Percentiles rank a stretch among this genome's conserved stretches.
These are phyloP conservation scores for Clitoria ternatea DNA, from an alignment of 306 rosid species.

Conservation along the genomic window DNA sequence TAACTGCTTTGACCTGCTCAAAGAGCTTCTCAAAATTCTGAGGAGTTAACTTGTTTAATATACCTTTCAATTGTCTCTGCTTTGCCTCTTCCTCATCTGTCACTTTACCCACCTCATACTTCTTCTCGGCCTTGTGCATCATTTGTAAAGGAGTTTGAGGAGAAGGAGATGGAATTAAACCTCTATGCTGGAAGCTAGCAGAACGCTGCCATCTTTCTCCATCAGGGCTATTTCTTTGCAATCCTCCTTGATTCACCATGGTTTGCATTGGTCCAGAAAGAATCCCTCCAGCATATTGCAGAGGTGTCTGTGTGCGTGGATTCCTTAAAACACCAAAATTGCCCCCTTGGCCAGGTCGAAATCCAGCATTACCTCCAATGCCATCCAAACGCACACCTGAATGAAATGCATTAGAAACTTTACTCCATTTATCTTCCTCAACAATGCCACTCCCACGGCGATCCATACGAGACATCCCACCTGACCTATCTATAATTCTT, in stretches of 20 bases:
- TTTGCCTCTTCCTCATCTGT: constrained; percentile 74
- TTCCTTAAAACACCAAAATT: constrained; percentile 71
- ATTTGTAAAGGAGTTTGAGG: constrained; percentile 51
- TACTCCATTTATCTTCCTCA: constrained; percentile 80
- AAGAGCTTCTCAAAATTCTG: constrained; percentile 92
- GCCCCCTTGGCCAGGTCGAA: constrained; percentile 57
- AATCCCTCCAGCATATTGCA: constrained; percentile 60
- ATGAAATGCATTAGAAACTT: constrained; percentile 31
- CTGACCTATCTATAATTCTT: constrained; percentile 52
- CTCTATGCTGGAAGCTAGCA: constrained; percentile 62
- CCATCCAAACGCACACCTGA: constrained; percentile 50
- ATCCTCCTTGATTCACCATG: constrained; percentile 60
- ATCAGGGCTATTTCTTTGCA: constrained; percentile 68
- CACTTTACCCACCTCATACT: constrained; percentile 89
- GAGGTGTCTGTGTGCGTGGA: constrained; percentile 50
- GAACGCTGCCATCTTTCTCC: constrained; percentile 85
- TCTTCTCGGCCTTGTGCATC: constrained; percentile 93
- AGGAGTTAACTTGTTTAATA: constrained; percentile 87
- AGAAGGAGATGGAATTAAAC: constrained; percentile 78
- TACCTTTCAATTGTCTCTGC: constrained; percentile 87
- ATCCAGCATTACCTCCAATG: constrained; percentile 51
- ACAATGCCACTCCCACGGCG: constrained; percentile 65
- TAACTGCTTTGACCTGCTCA: constrained; percentile 91
- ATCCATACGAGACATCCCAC: constrained; percentile 51
- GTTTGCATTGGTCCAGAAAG: constrained; percentile 77